Conservation (phyloP, 495 filamentous ascomycete genomes). For the Oleoguttula mirabilis region DNA sequence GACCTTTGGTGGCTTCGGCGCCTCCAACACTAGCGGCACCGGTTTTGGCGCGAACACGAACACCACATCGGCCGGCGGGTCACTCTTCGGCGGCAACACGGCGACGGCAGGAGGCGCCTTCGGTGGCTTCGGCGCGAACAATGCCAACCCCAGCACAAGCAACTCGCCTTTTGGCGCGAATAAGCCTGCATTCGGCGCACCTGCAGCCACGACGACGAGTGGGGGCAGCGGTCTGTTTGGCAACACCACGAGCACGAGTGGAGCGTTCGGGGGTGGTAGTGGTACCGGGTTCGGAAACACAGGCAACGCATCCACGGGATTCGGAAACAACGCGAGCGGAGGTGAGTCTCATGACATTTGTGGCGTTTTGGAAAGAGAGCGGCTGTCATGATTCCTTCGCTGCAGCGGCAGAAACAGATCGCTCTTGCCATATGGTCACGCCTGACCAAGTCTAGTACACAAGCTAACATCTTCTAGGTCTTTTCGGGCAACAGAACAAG, state of each 20-base stretch:
- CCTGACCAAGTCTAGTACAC: constrained; percentile 2
- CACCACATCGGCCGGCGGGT: constrained; percentile 21
- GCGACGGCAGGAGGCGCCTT: constrained; percentile 16
- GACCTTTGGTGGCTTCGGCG: constrained; percentile 43
- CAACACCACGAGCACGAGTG: constrained; percentile 30
- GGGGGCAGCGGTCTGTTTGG: constrained; percentile 44
- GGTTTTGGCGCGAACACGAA: constrained; percentile 46
- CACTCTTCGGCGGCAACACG: constrained; percentile 16
- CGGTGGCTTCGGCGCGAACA: constrained; percentile 15
- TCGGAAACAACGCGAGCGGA: constrained; percentile 38
- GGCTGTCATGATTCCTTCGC: constrained; percentile 23
- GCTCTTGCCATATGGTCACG: constrained; percentile 15
- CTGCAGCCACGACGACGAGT: constrained; percentile 20
- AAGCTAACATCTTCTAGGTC: constrained; percentile 23
- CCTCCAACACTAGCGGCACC: constrained; percentile 32
- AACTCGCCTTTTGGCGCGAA: constrained; percentile 26
- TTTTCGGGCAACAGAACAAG: constrained; percentile 38
- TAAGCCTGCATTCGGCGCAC: constrained; percentile 18
- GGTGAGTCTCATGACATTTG: no score
- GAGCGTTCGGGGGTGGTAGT: constrained; percentile 34
- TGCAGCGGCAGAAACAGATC: background rate
- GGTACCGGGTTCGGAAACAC: background rate
- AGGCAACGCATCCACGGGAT: constrained; percentile 23
- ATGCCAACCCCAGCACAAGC: constrained; percentile 28
- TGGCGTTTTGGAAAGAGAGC: no score